Base-by-base conservation (phyloP, 805 yeast genomes). In the Lipomyces japonicus region DNA sequence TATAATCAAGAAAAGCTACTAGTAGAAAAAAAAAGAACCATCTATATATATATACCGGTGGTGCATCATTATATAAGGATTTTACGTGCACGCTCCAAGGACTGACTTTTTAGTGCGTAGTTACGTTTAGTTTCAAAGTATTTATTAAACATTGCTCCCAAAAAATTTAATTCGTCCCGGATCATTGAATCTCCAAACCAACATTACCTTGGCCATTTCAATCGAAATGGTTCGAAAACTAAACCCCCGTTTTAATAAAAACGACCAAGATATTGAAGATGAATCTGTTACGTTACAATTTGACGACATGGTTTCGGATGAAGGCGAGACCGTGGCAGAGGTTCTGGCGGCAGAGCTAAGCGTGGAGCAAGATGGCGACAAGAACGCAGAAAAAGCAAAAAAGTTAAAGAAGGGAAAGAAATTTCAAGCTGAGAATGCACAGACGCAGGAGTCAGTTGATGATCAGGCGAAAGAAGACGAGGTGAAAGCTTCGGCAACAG, bases 261-360 rank as follows among this genome's bases (percentile, higher is more conserved):
- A 61, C 46, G 55, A 60, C 34, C 57, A 57, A 48, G 60, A 59
- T 39, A 53, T 54, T 42, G 61, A 53, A 36, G 64, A 60, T 3
- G 50, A 48, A 7, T 51, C 50, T n/a, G 49, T 36, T 18, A 25
- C 39, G 10, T 10, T 12, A 14, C 41, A 36, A 21, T 21, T 31
- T 25, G 47, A 44, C 12, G 30, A 36, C 23, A 19, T 44, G 38
- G 41, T 26, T 10, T 19, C 38, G 6, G 40, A 42, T 3, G 40
- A 9, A 21, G 22, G 19, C 32, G 39, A 42, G n/a, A 12, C 22
- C 19, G 34, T 28, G 19, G 30, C 34, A 12, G 31, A 40, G 2
- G 25, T 2, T 23, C 23, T 28, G 14, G 18, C 21, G n/a, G 36
- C 16, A 4, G 32, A 18, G 36, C 23, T 21, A 16, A 35, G n/a